phyloP scores from a whole-genome alignment of 768 basidiomycete genomes.

The Leccinum variicolor region DNA sequence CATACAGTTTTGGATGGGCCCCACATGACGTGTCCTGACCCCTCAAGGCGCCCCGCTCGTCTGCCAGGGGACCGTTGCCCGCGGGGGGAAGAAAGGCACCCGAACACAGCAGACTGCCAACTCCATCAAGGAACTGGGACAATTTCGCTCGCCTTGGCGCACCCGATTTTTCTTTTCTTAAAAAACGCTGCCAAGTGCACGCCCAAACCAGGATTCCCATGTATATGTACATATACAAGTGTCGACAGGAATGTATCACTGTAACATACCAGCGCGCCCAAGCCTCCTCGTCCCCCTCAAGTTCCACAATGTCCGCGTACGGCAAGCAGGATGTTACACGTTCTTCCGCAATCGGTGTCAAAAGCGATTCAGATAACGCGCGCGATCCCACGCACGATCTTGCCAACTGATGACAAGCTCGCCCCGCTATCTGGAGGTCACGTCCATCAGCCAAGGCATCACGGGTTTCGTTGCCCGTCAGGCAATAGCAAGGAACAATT shows the following conservation, averaged over 20 bases:
- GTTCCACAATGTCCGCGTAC: background rate
- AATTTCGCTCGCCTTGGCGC: no score
- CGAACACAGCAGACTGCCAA: background rate
- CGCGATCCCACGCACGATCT: slow-evolving; percentile 39
- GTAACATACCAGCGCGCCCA: background rate
- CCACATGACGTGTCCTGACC: background rate
- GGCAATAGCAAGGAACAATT: slow-evolving; percentile 47
- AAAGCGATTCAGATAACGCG: background rate
- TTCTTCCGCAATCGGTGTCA: background rate
- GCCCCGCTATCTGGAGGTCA: slow-evolving; percentile 37
- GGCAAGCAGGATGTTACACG: no score
- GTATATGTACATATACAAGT: background rate
- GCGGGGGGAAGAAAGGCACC: background rate
- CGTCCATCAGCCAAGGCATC: slow-evolving; percentile 20
- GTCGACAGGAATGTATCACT: background rate
- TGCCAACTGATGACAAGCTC: slow-evolving; percentile 46
- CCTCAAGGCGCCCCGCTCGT: background rate
- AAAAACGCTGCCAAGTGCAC: background rate
- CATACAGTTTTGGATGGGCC: no score
- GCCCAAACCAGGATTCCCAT: background rate
- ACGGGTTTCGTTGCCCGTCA: slow-evolving; percentile 17
- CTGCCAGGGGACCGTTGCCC: background rate
- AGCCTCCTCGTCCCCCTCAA: background rate
- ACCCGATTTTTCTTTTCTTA: background rate
- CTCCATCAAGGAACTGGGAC: background rate